phyloP scores from a whole-genome alignment of 2,329 filamentous ascomycete genomes.

The Dothideomycetes sp. region DNA sequence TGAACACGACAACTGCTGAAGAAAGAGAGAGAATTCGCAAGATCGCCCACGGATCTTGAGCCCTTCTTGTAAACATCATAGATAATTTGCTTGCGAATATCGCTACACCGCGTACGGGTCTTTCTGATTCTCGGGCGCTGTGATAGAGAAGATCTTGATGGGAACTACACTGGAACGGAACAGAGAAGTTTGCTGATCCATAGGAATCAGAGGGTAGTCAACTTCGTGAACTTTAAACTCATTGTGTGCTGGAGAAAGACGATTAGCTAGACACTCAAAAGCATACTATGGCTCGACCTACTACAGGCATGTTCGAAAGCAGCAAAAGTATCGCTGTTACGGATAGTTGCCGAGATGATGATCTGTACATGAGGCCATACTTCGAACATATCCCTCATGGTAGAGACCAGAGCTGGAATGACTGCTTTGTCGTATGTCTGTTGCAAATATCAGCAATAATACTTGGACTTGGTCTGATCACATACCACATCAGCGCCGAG shows the following conservation, averaged over 20 bases:
- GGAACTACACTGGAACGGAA: conserved; percentile 29
- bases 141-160: conserved; percentile 24
- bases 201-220: conserved; percentile 23
- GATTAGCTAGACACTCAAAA: no score
- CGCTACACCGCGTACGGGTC: conserved; percentile 12
- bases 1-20: conserved; percentile 15
- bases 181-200: conserved; percentile 25
- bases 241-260: conserved; percentile 19
- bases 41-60: conserved; percentile 13
- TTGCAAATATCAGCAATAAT: neutral
- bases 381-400: conserved; percentile 52
- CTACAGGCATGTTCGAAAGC: conserved; percentile 53
- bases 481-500: conserved; percentile 63
- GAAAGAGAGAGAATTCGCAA: conserved; percentile 15
- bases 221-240: conserved; percentile 25
- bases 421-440: conserved; percentile 61
- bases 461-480: conserved; percentile 7
- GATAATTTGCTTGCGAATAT: neutral
- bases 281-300: no score
- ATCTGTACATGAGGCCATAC: conserved; percentile 49
- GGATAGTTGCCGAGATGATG: conserved; percentile 60
- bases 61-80: neutral
- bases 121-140: conserved; percentile 10
- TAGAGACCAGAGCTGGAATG: conserved; percentile 56
- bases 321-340: conserved; percentile 61